Evolutionary conservation across 257 asterid species (phyloP).

Genomic region (Nicotiana tabacum): DNA sequence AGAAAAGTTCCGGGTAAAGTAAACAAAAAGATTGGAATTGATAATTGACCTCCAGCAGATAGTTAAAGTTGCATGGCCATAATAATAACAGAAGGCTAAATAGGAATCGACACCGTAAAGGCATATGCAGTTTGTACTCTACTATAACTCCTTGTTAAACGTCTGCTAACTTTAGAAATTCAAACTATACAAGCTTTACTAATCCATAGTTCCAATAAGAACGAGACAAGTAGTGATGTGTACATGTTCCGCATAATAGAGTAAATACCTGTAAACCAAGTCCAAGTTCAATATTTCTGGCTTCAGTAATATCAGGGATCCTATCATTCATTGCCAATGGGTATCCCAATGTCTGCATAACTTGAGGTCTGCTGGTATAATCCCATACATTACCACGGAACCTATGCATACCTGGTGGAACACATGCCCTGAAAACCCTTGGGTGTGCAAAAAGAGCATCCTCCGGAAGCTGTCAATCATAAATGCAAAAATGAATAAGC

Average conservation of each 20-base stretch:
- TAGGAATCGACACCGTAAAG: not conserved
- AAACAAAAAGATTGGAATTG: not conserved
- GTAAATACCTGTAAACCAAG: slow-evolving; percentile 85
- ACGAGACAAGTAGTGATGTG: not conserved
- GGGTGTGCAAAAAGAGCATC: slow-evolving; percentile 96
- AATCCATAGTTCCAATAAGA: too few relatives aligned
- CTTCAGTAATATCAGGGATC: slow-evolving; percentile 88
- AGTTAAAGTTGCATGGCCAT: not conserved
- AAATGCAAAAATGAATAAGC: not conserved
- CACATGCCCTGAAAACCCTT: slow-evolving; percentile 94
- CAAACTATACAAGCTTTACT: not conserved
- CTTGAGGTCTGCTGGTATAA: slow-evolving; percentile 75
- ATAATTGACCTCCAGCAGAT: not conserved
- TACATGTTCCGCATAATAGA: not conserved
- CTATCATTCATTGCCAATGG: slow-evolving; percentile 64
- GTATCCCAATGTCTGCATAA: slow-evolving; percentile 76
- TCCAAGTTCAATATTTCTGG: slow-evolving; percentile 95
- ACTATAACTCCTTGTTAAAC: not conserved
- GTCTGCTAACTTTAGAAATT: not conserved
- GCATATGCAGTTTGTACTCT: not conserved
- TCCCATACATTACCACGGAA: slow-evolving; percentile 98
- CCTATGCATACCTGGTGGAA: slow-evolving; percentile 99
- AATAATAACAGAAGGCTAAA: not conserved
- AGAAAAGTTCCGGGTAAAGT: not conserved
- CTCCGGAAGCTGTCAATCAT: slow-evolving; percentile 62